These are phyloP conservation scores for Pseudozyma tsukubaensis DNA, from an alignment of 1,284 basidiomycete species.

Conservation along the genomic window DNA sequence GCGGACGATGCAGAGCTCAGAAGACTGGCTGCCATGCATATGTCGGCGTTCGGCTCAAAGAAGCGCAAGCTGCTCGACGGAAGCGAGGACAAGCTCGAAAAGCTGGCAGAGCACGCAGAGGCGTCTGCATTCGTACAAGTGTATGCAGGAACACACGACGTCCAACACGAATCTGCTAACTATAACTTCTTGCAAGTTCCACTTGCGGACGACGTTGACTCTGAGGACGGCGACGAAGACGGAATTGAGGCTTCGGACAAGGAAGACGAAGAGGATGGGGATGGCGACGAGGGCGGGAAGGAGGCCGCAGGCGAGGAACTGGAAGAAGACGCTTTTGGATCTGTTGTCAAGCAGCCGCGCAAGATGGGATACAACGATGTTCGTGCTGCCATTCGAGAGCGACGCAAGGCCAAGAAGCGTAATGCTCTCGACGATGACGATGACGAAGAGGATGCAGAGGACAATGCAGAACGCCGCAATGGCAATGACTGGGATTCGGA, in stretches of 20 bases:
- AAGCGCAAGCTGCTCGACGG: constrained; percentile 55
- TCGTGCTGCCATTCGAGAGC: constrained; percentile 16
- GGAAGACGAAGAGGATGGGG: constrained; percentile 10
- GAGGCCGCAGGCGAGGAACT: constrained; percentile 9
- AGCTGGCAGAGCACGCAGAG: constrained; percentile 53
- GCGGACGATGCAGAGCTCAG: constrained; percentile 61
- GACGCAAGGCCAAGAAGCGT: constrained; percentile 20
- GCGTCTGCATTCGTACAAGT: constrained; percentile 49
- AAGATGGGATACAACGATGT: constrained; percentile 29
- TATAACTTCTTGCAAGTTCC: constrained; percentile 56
- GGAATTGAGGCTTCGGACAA: constrained; percentile 12
- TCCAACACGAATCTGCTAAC: constrained; percentile 42
- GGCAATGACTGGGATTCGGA: constrained; percentile 33
- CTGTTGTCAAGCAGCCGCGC: constrained; percentile 23
- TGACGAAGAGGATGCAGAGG: constrained; percentile 21
- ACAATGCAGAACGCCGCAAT: background rate
- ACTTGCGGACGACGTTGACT: constrained; percentile 10
- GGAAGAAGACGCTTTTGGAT: constrained; percentile 36
- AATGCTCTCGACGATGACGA: constrained; percentile 19
- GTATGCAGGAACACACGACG: constrained; percentile 53
- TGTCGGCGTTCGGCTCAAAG: constrained; percentile 34
- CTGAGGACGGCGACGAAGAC: constrained; percentile 9
- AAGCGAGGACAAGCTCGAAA: constrained; percentile 59
- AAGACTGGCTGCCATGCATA: constrained; percentile 32
- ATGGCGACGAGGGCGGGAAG: background rate